Percentiles rank a stretch among this genome's conserved stretches.
These are phyloP conservation scores for Aureobasidium musti DNA, from an alignment of 2,329 filamentous ascomycete genomes.

Conservation along the genomic window DNA sequence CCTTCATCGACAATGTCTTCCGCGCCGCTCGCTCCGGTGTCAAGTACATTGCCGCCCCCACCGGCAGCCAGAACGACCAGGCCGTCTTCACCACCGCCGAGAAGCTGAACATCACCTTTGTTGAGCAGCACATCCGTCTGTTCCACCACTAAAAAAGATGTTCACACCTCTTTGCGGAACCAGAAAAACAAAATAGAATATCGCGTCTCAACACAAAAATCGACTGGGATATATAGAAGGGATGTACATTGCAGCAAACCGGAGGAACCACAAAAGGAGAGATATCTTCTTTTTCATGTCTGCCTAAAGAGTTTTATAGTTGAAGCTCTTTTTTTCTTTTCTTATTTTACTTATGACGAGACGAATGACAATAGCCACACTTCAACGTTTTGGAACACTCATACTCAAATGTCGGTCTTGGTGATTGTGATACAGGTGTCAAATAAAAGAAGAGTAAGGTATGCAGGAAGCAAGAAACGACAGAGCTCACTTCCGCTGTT, in stretches of 20 bases:
- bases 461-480: too few species aligned
- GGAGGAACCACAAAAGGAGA: neutral
- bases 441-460: too few species aligned
- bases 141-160: conserved; percentile 74
- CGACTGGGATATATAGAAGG: neutral
- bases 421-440: too few species aligned
- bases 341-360: conserved; percentile 8
- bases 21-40: conserved; percentile 82
- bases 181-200: neutral
- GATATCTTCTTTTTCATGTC: neutral
- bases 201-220: conserved; percentile 15
- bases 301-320: neutral
- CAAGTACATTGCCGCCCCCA: conserved; percentile 94
- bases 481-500: too few species aligned
- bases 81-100: conserved; percentile 86
- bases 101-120: conserved; percentile 88
- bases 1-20: conserved; percentile 98
- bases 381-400: conserved; percentile 11
- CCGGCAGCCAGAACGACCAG: conserved; percentile 82
- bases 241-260: neutral
- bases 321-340: neutral
- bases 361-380: conserved; percentile 10
- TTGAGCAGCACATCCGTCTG: conserved; percentile 89
- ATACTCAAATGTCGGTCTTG: neutral
- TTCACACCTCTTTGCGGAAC: neutral